Evolutionary conservation across 768 basidiomycete species (phyloP).

Genomic region (Leccinum truebloodii): DNA sequence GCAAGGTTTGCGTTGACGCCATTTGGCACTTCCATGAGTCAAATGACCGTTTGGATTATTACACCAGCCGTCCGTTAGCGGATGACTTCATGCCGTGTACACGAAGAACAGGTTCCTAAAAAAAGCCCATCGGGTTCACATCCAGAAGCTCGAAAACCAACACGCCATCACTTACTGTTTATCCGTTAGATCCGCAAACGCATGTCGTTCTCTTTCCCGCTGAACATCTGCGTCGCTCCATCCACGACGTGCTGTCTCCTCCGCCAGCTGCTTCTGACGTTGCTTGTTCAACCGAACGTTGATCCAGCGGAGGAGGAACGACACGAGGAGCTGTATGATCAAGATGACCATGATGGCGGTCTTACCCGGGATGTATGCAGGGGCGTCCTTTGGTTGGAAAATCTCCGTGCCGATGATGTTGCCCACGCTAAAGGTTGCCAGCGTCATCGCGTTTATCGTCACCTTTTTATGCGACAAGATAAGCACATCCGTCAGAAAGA

Average conservation of each 20-base stretch:
- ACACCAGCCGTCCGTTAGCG: background rate
- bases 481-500: background rate
- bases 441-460: slow-evolving; percentile 62
- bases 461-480: slow-evolving; percentile 31
- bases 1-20: background rate
- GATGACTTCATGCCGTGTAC: slow-evolving; percentile 45
- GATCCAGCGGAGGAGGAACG: slow-evolving; percentile 51
- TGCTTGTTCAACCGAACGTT: slow-evolving; percentile 54
- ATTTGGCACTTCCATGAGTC: too few species aligned
- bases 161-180: slow-evolving; percentile 48
- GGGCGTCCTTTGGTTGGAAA: slow-evolving; percentile 61
- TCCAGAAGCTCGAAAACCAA: background rate
- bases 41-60: background rate
- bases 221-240: slow-evolving; percentile 62
- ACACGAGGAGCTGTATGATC: slow-evolving; percentile 50
- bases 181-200: slow-evolving; percentile 65
- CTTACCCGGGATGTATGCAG: slow-evolving; percentile 66
- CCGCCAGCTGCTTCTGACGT: slow-evolving; percentile 43
- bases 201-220: slow-evolving; percentile 57
- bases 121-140: slow-evolving; percentile 7
- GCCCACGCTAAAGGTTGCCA: slow-evolving; percentile 54
- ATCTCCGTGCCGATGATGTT: slow-evolving; percentile 67
- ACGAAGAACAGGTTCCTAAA: slow-evolving; percentile 58
- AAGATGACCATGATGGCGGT: slow-evolving; percentile 63
- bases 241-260: slow-evolving; percentile 45